A percentile compares a stretch with the other conserved stretches of the same genome.
Evolutionary conservation across 495 filamentous ascomycete genomes (phyloP).

Genomic region (Neurospora sp.): DNA sequence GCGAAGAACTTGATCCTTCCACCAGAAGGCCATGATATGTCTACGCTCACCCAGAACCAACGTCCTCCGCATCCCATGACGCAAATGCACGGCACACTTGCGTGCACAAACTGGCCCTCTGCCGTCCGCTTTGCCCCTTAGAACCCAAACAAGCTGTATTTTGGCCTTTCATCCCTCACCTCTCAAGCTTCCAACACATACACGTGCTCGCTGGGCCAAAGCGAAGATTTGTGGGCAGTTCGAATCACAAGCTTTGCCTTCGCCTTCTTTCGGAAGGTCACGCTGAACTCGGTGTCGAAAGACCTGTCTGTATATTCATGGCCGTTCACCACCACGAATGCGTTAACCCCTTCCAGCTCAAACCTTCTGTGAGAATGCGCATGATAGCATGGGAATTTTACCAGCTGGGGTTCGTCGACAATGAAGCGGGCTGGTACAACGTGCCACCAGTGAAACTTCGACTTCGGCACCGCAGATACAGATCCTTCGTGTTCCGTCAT

Average conservation of each 20-base stretch:
- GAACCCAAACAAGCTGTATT: no score
- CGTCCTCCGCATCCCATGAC: background rate
- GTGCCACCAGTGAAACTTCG: background rate
- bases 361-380: no score
- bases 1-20: background rate
- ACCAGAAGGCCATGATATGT: background rate
- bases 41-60: background rate
- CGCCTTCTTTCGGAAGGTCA: background rate
- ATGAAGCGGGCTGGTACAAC: background rate
- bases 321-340: background rate
- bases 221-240: background rate
- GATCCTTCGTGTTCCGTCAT: background rate
- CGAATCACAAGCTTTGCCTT: background rate
- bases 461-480: background rate
- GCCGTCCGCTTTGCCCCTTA: background rate
- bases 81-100: background rate
- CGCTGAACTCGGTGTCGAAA: background rate
- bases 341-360: no score
- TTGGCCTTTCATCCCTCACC: no score
- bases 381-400: background rate
- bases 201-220: background rate
- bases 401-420: background rate
- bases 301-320: fast-evolving
- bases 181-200: background rate
- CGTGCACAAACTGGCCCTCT: background rate